A percentile compares a stretch with the other conserved stretches of the same genome.
Evolutionary conservation across 2,329 filamentous ascomycete species (phyloP).

Genomic region (Hymenoscyphus repandus): DNA sequence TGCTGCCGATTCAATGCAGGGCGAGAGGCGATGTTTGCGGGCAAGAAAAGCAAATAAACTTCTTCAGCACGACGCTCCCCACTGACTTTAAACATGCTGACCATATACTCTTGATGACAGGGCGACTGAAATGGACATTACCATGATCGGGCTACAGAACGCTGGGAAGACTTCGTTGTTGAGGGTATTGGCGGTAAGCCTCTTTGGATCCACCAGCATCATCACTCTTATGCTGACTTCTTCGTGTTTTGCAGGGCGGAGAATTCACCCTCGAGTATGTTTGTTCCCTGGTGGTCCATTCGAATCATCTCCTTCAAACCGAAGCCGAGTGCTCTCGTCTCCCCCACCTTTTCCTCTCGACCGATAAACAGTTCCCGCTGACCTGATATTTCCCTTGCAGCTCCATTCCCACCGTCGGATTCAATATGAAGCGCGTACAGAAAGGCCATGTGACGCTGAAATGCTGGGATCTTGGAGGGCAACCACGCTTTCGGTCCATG

Average conservation of each 20-base stretch:
- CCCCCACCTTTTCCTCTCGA: constrained; percentile 5
- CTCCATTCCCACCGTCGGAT: constrained; percentile 96
- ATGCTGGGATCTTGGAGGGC: constrained; percentile 97
- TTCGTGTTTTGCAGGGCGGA: constrained; percentile 62
- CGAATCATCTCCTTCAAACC: constrained; percentile 1
- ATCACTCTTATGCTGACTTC: constrained; percentile 32
- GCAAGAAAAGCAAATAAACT: constrained; percentile 5
- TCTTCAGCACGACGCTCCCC: not conserved
- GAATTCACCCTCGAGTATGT: constrained; percentile 99
- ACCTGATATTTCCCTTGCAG: constrained; percentile 46
- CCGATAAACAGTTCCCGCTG: constrained; percentile 28
- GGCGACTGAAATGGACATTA: constrained; percentile 99
- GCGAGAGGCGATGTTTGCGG: constrained; percentile 1
- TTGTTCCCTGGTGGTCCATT: constrained; percentile 6
- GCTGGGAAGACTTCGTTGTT: constrained; percentile 95
- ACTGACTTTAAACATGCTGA: constrained; percentile 9
- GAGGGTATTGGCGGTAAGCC: constrained; percentile 86
- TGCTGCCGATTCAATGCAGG: not conserved
- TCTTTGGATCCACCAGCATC: constrained; percentile 17
- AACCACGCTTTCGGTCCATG: constrained; percentile 96
- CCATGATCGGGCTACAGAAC: constrained; percentile 97
- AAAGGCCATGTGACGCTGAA: constrained; percentile 97
- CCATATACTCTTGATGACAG: constrained; percentile 41
- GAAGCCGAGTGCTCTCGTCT: constrained; percentile 8
- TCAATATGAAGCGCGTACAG: constrained; percentile 98